A percentile compares a stretch with the other conserved stretches of the same genome.
Evolutionary conservation across 148 eudicot species (phyloP).

Genomic region (Chenopodium formosanum): DNA sequence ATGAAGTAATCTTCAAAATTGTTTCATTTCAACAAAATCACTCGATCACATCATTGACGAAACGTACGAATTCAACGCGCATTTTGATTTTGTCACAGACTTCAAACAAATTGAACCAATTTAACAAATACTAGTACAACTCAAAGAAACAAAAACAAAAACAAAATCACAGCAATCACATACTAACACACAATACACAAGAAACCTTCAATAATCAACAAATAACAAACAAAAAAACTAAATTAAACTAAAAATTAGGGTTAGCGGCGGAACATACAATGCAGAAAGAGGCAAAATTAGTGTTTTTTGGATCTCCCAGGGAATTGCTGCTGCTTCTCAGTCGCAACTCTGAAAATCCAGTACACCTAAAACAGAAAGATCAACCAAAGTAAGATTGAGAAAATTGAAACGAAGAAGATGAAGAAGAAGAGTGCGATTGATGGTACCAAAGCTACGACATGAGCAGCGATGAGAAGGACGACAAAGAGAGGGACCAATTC

Average conservation of each 20-base stretch:
- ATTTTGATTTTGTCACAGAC: background rate
- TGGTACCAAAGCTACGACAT: conserved; percentile 44
- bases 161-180: background rate
- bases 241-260: background rate
- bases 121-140: too few species aligned
- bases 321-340: conserved; percentile 45
- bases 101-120: background rate
- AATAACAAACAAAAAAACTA: background rate
- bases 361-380: conserved; percentile 33
- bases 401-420: background rate
- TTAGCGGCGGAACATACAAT: conserved; percentile 18
- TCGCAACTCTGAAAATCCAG: conserved; percentile 73
- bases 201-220: background rate
- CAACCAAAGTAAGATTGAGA: background rate
- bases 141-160: background rate
- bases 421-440: background rate
- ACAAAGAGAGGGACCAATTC: conserved; percentile 36
- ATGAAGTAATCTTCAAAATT: background rate
- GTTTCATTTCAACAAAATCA: background rate
- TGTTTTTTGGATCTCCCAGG: conserved; percentile 42
- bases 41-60: background rate
- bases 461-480: conserved; percentile 42
- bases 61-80: background rate
- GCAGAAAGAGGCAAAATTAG: conserved; percentile 11
- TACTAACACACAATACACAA: background rate